Conservation (phyloP, 129 eudicot genomes). For the Sambucus nigra region DNA sequence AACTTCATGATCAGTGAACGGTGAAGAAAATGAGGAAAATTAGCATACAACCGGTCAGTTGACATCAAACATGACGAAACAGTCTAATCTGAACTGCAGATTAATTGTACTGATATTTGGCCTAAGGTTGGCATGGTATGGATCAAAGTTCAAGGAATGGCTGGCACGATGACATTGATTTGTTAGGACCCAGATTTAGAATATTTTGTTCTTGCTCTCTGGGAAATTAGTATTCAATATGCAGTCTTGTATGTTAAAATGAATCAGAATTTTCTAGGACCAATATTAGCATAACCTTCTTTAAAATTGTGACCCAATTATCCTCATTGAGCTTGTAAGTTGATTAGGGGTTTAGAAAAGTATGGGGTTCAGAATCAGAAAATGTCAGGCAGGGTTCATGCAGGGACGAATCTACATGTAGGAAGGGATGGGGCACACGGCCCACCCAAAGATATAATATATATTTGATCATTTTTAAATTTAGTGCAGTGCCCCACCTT, state of each 20-base stretch:
- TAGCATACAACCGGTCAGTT: neutral
- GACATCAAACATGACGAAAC: neutral
- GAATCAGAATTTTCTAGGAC: too few relatives aligned
- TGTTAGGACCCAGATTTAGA: neutral
- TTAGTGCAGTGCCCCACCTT: too few relatives aligned
- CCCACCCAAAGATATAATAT: too few relatives aligned
- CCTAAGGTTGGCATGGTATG: neutral
- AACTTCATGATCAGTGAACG: slow-evolving; percentile 29
- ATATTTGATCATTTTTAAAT: too few relatives aligned
- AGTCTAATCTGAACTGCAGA: neutral
- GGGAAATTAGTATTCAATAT: neutral
- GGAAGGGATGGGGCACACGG: too few relatives aligned
- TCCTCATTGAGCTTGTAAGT: neutral
- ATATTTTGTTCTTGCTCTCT: neutral
- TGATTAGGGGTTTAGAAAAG: neutral
- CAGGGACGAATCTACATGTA: too few relatives aligned
- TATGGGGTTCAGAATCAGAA: neutral
- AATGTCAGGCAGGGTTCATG: neutral
- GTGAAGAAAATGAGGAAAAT: slow-evolving; percentile 10
- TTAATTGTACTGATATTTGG: neutral
- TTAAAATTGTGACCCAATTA: neutral
- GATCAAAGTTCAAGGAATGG: neutral
- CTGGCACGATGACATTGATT: neutral
- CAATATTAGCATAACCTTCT: too few relatives aligned
- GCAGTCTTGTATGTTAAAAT: too few relatives aligned